These are phyloP conservation scores for Sporobolus alterniflorus DNA, from an alignment of 202 grass and related monocot species.

Conservation along the genomic window DNA sequence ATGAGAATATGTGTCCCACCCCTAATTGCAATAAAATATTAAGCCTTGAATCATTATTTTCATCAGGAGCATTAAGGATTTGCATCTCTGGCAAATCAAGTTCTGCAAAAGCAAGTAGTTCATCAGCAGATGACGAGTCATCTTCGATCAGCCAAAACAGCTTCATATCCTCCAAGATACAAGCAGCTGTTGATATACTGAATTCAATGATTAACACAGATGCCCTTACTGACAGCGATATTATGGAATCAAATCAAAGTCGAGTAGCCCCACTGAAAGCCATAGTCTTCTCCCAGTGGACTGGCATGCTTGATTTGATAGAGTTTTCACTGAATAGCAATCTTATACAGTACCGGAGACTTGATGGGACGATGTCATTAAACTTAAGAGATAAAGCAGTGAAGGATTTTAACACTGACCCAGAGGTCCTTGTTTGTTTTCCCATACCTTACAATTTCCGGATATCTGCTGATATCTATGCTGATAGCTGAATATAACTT, in stretches of 20 bases:
- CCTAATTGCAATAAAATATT: slow-evolving; percentile 67
- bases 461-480: not conserved
- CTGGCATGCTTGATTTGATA: slow-evolving; percentile 95
- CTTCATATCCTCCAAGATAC: slow-evolving; percentile 94
- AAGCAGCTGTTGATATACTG: slow-evolving; percentile 71
- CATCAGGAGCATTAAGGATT: slow-evolving; percentile 70
- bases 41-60: slow-evolving; percentile 76
- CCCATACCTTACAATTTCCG: slow-evolving; percentile 12
- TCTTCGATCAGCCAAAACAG: slow-evolving; percentile 70
- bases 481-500: not conserved
- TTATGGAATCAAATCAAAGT: slow-evolving; percentile 42
- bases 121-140: slow-evolving; percentile 53
- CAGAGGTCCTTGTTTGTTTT: slow-evolving; percentile 65
- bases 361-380: slow-evolving; percentile 96
- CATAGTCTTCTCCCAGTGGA: slow-evolving; percentile 99
- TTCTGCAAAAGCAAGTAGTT: slow-evolving; percentile 54
- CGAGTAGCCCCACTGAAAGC: slow-evolving; percentile 68
- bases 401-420: slow-evolving; percentile 96
- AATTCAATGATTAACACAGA: slow-evolving; percentile 51
- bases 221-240: slow-evolving; percentile 50
- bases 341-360: slow-evolving; percentile 94
- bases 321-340: slow-evolving; percentile 80
- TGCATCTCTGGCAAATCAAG: slow-evolving; percentile 57
- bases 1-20: slow-evolving; percentile 75
- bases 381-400: slow-evolving; percentile 81